Base-by-base conservation (phyloP, 2,329 filamentous ascomycete genomes). In the Trematosphaeria pertusa region DNA sequence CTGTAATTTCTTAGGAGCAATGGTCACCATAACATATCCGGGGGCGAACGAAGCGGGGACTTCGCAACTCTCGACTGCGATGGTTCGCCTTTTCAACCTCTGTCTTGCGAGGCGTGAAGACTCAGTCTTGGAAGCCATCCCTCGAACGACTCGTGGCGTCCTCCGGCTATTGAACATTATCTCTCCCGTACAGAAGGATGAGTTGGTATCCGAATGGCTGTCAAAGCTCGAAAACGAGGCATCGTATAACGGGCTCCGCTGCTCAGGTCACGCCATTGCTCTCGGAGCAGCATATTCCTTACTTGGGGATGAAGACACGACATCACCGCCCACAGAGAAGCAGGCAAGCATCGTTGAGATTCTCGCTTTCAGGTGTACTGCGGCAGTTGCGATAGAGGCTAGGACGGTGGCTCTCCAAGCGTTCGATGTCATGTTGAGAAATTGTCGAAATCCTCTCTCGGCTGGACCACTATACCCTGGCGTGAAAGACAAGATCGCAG, bases 1-100 rank as follows among this genome's bases (percentile, higher is more conserved):
- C 11, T 80, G 83, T 56, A 75, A 74, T n/a, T 74, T 89, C 1
- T 74, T 87, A 9, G 66, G 61, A 22, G 54, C 61, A 15, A 54
- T 70, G 35, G 56, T 61, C 6, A 44, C 39, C 12, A 48, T 65
- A 36, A 61, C 55, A 3, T 47, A 20, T 14, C 28, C 18, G 4
- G 17, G 51, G 10, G 18, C 48, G 8, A 44, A 36, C 20, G 22
- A 51, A 1, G 19, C 40, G 5, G 49, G 43, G 45, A 32, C 30
- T 24, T 21, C 44, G 15, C 14, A 39, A 5, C 30, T 65, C 14
- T 59, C 61, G 7, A 45, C 43, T 9, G 18, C 37, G 14, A 43
- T 68, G 4, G 47, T 50, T 14, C 58, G 55, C 10, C 49, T 68
- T 11, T 32, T 73, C 5, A 61, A 67, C 30, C 48, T 71, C 17